Base-by-base conservation (phyloP, 164 flowering plant species). In the Paratinospora sagittata region DNA sequence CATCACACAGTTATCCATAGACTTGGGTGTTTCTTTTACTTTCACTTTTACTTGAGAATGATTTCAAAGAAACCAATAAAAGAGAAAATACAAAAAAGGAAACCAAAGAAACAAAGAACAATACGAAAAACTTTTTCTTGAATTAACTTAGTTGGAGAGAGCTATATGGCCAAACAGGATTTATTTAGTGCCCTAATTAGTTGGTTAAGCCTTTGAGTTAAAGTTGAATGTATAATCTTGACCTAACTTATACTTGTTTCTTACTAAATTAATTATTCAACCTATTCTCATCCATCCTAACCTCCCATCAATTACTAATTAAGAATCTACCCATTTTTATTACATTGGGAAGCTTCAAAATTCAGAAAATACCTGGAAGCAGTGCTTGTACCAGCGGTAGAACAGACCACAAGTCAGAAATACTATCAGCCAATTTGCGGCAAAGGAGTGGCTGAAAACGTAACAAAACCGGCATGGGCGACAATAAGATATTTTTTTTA, bases 341-440 rank as follows among this genome's bases (percentile, higher is more conserved):
- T 19, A 14, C 3, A 19, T 19, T 47, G 19, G 55, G 4, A 47
- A 47, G 10, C 7, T 55, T n/a, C 8, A 55, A n/a, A 52, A 55
- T n/a, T 30, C 34, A 52, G 37, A 34, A n/a, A 55, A 12, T 33
- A 81, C 83, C 98, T 88, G 98, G 97, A 49, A 93, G 76, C 78
- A 93, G 77, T 30, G 97, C 97, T 82, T 93, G 98, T 65, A 93
- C 82, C 55, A 93, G 85, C 12, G 98, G 98, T 65, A 93, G 76
- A 71, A 88, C 86, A 75, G 85, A 83, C 95, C 98, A 90, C 69
- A 89, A 79, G 57, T 87, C 89, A 69, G 82, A 78, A 75, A 82
- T 60, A 57, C 73, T 78, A 33, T 81, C 88, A 41, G 90, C 88
- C 78, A 93, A 72, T 76, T 81, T 88, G 74, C 77, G 74, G 78